These are phyloP conservation scores for Phytophthora crassamura DNA, from an alignment of 352 stramenopile species.

Conservation along the genomic window DNA sequence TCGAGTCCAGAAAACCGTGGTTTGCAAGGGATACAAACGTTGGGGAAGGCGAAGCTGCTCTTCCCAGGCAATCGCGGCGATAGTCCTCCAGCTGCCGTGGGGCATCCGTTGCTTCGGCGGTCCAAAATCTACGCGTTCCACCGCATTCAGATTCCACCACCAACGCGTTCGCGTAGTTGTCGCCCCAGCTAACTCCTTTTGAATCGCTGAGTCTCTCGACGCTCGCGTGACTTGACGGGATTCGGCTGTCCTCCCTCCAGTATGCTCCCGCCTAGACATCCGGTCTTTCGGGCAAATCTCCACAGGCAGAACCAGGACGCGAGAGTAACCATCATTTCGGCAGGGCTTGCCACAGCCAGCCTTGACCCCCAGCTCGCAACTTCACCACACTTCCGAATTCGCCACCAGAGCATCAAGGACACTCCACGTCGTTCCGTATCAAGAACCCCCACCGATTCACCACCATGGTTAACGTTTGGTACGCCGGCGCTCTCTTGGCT, in stretches of 20 bases:
- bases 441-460: conserved; percentile 1
- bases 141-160: neutral
- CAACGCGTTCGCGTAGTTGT: neutral
- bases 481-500: conserved; percentile 34
- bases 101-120: too few species aligned
- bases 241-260: conserved; percentile 19
- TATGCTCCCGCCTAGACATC: conserved; percentile 25
- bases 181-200: conserved; percentile 5
- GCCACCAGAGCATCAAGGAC: conserved; percentile 2
- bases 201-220: conserved; percentile 14
- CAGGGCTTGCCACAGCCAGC: too few species aligned
- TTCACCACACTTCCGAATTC: conserved; percentile 34
- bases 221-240: neutral
- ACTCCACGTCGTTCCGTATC: conserved; percentile 11
- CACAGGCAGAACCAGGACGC: conserved; percentile 18
- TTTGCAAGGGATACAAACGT: neutral
- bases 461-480: conserved; percentile 58
- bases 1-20: conserved; percentile 6
- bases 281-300: conserved; percentile 17
- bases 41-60: too few species aligned
- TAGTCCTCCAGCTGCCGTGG: conserved; percentile 9
- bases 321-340: conserved; percentile 18
- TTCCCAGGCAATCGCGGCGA: conserved; percentile 8
- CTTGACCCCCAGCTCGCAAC: neutral
- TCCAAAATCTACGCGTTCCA: too few species aligned